Evolutionary conservation across 257 asterid genomes (phyloP), one percentile per base, ranked within the genome.

Genomic region (Forsythia suspensa): DNA sequence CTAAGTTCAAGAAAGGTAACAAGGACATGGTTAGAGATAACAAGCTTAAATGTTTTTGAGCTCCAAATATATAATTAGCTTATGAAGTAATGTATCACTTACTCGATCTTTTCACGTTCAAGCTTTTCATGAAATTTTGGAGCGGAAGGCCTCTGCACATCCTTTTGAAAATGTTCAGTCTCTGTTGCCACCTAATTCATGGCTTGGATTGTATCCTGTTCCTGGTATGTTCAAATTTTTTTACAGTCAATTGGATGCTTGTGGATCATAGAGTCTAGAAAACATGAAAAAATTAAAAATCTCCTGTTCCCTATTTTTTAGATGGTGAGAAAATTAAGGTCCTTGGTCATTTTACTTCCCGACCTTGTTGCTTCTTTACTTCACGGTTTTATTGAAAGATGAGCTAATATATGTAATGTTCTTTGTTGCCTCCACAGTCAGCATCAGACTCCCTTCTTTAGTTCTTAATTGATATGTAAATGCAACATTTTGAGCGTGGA

Each of bases 41-140:
- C 70, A 40, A 38, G 52, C 42, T 61, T 18, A 18, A 70, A 65
- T 70, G 43, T 61, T 44, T 21, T 77, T 76, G 71, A 24, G 73
- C 51, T 57, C 68, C 36, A 76, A 78, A 15, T 75, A 48, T 34
- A 29, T 8, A 42, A 42, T 46, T 74, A 34, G 73, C 68, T 51
- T 71, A 69, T 18, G 51, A 63, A 3, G 36, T 61, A 70, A 74
- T 48, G 42, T 74, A 69, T 44, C 76, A 73, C 72, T 73, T 37
- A 73, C 73, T 83, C 69, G 34, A 43, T 78, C 81, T 77, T 81
- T 40, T 73, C 41, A 44, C 51, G 34, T 71, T 84, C 78, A 79
- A 95, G 99, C 96, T 85, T 95, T 95, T 81, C 96, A 94, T 48
- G 99, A 95, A 80, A 89, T 90, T 83, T 86, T 95, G 97, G 97